Base-by-base conservation (phyloP, 148 eudicot genomes). In the Agrostemma githago region DNA sequence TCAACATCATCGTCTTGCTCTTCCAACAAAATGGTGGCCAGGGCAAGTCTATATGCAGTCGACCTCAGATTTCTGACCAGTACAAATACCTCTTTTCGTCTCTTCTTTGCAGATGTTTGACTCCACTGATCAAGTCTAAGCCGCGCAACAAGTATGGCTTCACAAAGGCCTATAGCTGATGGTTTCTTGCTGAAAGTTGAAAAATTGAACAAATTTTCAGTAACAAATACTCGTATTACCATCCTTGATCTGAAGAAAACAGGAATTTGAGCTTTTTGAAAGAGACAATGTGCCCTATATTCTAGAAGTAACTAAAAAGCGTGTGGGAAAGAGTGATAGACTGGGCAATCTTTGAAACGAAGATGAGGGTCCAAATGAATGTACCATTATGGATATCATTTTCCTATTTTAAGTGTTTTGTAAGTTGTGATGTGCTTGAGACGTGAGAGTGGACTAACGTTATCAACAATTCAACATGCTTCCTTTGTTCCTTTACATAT, bases 31-130 rank as follows among this genome's bases (percentile, higher is more conserved):
- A 95, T 84, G 77, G 83, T 83, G 44, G 93, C 96, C 71, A 88
- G 84, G 53, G 90, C 93, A 78, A 95, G 96, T 75, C 90, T 86
- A 72, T 86, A 90, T 11, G 98, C 88, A 37, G 92, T 85, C n/a
- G 97, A 95, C 73, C 91, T 90, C 77, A 90, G 73, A 82, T 92
- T 95, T 76, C 98, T 90, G 62, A 90, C 93, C 72, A 95, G 83
- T 63, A 95, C 96, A 71, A 79, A 90, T 56, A 95, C 80, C 81
- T 92, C 90, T 76, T 88, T 88, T 77, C 79, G 90, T 80, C 93
- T 87, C 68, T 58, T 85, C 82, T 85, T 90, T 21, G 71, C 82
- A 15, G 85, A 81, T 66, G 86, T 56, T 9, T 76, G 83, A 73
- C 84, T 88, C 93, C 89, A 85, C 78, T 92, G 98, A 74, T 92